phyloP scores from a whole-genome alignment of 2,329 filamentous ascomycete species.

The Stylonectria norvegica region DNA sequence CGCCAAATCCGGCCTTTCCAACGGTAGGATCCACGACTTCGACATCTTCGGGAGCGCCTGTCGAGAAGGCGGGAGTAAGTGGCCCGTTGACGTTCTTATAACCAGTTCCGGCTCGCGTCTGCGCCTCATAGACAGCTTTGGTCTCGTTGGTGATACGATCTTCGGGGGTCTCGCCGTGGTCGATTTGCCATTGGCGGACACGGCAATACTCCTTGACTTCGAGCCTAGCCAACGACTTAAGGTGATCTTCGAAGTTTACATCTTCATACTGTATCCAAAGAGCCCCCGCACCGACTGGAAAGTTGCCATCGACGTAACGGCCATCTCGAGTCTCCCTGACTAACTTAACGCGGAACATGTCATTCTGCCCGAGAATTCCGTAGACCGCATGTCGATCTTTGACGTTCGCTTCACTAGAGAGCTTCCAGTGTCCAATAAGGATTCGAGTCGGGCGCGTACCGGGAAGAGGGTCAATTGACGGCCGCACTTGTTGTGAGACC shows the following conservation, averaged over 20 bases:
- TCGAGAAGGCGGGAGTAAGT: constrained; percentile 19
- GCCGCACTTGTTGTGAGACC: constrained; percentile 19
- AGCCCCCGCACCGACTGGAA: constrained; percentile 56
- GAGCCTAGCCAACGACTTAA: constrained; percentile 46
- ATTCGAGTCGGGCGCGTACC: constrained; percentile 56
- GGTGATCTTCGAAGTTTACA: constrained; percentile 55
- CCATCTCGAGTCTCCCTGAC: constrained; percentile 59
- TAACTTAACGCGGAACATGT: constrained; percentile 63
- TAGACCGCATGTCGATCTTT: constrained; percentile 59
- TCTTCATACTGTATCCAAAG: constrained; percentile 63
- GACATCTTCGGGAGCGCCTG: constrained; percentile 15
- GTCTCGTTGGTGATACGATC: constrained; percentile 50
- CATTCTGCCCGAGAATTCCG: constrained; percentile 59
- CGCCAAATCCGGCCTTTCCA: constrained; percentile 23
- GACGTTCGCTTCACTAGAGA: constrained; percentile 45
- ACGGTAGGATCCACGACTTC: constrained; percentile 15
- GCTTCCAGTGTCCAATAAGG: constrained; percentile 57
- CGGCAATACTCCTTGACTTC: constrained; percentile 64
- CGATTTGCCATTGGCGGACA: constrained; percentile 57
- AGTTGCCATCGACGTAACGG: constrained; percentile 56
- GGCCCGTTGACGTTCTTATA: constrained; percentile 25
- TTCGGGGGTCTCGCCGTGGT: constrained; percentile 48
- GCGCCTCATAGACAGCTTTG: constrained; percentile 50
- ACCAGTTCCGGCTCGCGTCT: constrained; percentile 38
- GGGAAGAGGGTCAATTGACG: constrained; percentile 39